These are phyloP conservation scores for Xylogone sp. DNA, from an alignment of 2,329 filamentous ascomycete genomes.

Conservation along the genomic window DNA sequence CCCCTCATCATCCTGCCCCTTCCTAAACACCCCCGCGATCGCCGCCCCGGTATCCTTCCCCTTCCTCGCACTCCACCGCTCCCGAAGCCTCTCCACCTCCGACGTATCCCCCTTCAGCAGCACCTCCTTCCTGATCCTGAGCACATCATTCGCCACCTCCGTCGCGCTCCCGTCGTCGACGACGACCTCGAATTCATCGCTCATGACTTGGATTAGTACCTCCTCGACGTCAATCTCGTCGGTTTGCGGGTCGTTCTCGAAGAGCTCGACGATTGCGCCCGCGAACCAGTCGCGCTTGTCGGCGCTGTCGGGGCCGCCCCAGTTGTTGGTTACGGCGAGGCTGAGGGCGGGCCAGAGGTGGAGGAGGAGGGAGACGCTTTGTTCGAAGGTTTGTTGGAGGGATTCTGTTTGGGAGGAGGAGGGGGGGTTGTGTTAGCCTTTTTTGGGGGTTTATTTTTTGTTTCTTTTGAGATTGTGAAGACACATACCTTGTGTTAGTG, in stretches of 20 bases:
- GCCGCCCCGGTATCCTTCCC: constrained; percentile 45
- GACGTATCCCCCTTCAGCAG: constrained; percentile 60
- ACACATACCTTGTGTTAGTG: neutral
- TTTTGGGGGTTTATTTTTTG: too few relatives aligned
- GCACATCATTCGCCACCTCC: constrained; percentile 68
- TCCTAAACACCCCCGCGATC: constrained; percentile 31
- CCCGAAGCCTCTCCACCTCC: constrained; percentile 60
- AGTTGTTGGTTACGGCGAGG: constrained; percentile 80
- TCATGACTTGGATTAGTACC: constrained; percentile 83
- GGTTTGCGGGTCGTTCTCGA: constrained; percentile 55
- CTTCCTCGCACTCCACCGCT: constrained; percentile 50
- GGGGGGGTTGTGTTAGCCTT: too few relatives aligned
- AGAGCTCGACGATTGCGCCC: constrained; percentile 78
- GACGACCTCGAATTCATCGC: constrained; percentile 91
- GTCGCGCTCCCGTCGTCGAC: constrained; percentile 85
- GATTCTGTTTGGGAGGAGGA: constrained; percentile 41
- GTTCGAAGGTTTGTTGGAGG: constrained; percentile 70
- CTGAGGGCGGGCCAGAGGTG: constrained; percentile 86
- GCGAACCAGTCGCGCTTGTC: constrained; percentile 98
- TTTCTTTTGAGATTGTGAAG: too few relatives aligned
- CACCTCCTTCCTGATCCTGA: constrained; percentile 63
- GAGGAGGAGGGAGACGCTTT: constrained; percentile 79
- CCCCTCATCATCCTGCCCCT: constrained; percentile 52
- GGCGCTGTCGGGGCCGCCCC: constrained; percentile 75
- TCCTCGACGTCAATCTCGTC: constrained; percentile 79